Evolutionary conservation across 495 filamentous ascomycete species (phyloP).

Genomic region (Neurospora intermedia): DNA sequence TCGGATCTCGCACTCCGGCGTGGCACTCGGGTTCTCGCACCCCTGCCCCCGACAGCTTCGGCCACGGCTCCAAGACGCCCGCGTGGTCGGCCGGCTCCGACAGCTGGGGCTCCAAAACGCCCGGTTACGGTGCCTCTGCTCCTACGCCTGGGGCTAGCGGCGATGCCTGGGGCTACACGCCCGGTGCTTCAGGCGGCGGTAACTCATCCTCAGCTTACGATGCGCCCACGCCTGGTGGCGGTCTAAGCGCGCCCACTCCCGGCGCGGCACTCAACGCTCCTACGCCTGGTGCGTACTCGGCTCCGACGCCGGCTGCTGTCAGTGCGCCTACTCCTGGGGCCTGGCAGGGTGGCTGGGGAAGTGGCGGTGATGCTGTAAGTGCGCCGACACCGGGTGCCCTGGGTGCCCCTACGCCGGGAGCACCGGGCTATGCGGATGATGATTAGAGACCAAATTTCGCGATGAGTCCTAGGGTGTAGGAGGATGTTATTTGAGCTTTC

Average conservation of each 20-base stretch:
- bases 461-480: not conserved
- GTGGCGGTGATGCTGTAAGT: constrained; percentile 50
- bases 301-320: constrained; percentile 53
- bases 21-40: constrained; percentile 45
- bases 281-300: constrained; percentile 64
- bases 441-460: constrained; percentile 15
- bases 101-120: constrained; percentile 66
- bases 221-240: constrained; percentile 67
- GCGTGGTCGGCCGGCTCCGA: constrained; percentile 54
- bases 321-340: constrained; percentile 66
- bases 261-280: constrained; percentile 56
- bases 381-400: constrained; percentile 47
- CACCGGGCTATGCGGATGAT: constrained; percentile 45
- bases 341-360: constrained; percentile 42
- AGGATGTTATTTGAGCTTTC: not conserved
- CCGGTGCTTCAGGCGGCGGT: constrained; percentile 37
- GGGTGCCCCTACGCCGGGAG: constrained; percentile 67
- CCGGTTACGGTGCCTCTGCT: constrained; percentile 51
- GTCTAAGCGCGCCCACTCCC: constrained; percentile 60
- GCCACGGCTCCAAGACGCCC: constrained; percentile 64
- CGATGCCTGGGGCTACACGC: constrained; percentile 41
- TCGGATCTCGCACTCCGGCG: constrained; percentile 37
- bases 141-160: constrained; percentile 46
- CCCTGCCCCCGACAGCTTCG: constrained; percentile 52
- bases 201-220: constrained; percentile 53